These are phyloP conservation scores for Bertia moriformis DNA, from an alignment of 2,329 filamentous ascomycete genomes.

Conservation along the genomic window DNA sequence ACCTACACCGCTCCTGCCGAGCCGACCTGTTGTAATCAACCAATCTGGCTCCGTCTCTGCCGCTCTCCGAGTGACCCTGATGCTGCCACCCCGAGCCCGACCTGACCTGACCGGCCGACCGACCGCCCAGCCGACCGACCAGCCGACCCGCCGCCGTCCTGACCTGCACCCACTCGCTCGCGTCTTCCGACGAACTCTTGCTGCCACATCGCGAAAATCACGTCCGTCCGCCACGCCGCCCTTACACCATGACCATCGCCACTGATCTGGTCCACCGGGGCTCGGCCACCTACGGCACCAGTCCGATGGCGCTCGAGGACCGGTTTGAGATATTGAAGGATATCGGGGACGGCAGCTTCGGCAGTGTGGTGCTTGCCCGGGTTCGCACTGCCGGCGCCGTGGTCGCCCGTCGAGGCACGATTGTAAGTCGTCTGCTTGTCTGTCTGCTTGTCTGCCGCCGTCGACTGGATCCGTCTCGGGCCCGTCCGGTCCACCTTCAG, in stretches of 20 bases:
- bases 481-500: conserved; percentile 5
- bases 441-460: conserved; percentile 3
- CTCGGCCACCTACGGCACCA: conserved; percentile 36
- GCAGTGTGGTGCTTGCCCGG: conserved; percentile 81
- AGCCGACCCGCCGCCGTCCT: background rate
- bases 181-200: no score
- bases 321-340: conserved; percentile 95
- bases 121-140: background rate
- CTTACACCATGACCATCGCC: conserved; percentile 57
- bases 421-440: conserved; percentile 50
- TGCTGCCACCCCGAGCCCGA: background rate
- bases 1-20: no score
- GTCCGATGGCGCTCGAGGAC: conserved; percentile 62
- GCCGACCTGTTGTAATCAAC: no score
- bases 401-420: conserved; percentile 75
- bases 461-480: conserved; percentile 5
- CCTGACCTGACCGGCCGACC: background rate
- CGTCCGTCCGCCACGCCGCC: background rate
- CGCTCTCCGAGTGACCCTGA: no score
- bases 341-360: conserved; percentile 96
- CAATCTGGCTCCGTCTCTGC: no score
- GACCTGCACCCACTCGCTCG: background rate
- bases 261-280: conserved; percentile 60
- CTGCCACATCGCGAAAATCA: no score
- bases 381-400: conserved; percentile 80